These are phyloP conservation scores for Inosperma sp. DNA, from an alignment of 768 basidiomycete species.

Conservation along the genomic window DNA sequence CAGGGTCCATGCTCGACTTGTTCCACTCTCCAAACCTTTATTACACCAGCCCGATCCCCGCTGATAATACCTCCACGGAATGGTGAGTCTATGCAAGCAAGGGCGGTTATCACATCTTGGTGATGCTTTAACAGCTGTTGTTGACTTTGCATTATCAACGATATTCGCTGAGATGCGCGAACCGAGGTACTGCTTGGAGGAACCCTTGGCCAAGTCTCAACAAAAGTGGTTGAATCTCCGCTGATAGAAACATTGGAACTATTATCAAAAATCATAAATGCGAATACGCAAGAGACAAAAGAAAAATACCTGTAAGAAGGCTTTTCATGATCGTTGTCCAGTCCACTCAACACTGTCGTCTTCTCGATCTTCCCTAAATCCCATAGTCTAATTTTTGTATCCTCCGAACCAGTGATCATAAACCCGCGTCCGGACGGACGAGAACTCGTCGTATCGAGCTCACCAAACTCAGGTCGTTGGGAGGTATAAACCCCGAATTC, in stretches of 20 bases:
- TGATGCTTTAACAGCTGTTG: slow-evolving; percentile 82
- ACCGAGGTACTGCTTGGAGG: slow-evolving; percentile 48
- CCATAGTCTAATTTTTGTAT: slow-evolving; percentile 84
- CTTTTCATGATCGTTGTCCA: slow-evolving; percentile 69
- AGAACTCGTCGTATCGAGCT: slow-evolving; percentile 40
- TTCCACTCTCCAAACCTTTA: slow-evolving; percentile 88
- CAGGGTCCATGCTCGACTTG: slow-evolving; percentile 29
- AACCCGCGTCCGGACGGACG: slow-evolving; percentile 53
- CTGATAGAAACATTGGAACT: slow-evolving; percentile 29
- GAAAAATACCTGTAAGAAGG: slow-evolving; percentile 63
- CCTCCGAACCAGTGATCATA: slow-evolving; percentile 86
- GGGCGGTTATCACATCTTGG: slow-evolving; percentile 82
- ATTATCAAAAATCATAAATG: slow-evolving; percentile 18
- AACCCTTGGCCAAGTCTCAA: slow-evolving; percentile 58
- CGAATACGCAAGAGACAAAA: neutral
- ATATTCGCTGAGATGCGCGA: slow-evolving; percentile 70
- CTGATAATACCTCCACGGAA: slow-evolving; percentile 92
- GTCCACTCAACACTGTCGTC: slow-evolving; percentile 75
- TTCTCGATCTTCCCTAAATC: slow-evolving; percentile 71
- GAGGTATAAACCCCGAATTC: slow-evolving; percentile 72
- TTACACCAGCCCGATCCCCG: slow-evolving; percentile 81
- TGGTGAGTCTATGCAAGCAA: slow-evolving; percentile 86
- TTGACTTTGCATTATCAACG: slow-evolving; percentile 75
- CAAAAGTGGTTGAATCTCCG: slow-evolving; percentile 47
- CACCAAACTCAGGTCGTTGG: slow-evolving; percentile 49